Evolutionary conservation across 345 rosid species (phyloP).

Genomic region (Iberis pinnata): DNA sequence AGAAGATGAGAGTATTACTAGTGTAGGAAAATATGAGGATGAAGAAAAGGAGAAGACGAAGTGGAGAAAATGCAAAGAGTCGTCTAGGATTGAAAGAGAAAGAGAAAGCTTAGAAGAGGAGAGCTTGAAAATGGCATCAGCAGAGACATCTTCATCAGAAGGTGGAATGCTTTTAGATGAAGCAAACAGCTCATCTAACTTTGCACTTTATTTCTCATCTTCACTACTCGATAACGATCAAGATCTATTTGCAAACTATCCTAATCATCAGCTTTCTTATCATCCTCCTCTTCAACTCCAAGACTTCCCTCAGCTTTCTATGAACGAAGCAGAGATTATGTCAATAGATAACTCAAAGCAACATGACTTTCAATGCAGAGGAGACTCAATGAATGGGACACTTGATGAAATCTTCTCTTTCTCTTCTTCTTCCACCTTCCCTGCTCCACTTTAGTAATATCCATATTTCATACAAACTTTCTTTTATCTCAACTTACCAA

Average conservation of each 20-base stretch:
- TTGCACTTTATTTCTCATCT: constrained; percentile 38
- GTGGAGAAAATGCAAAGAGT: constrained; percentile 30
- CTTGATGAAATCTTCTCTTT: constrained; percentile 26
- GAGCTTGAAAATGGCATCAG: constrained; percentile 32
- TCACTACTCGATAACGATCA: constrained; percentile 36
- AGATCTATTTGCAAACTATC: constrained; percentile 13
- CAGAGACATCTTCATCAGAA: constrained; percentile 56
- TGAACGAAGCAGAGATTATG: constrained; percentile 22
- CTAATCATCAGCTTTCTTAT: constrained; percentile 34
- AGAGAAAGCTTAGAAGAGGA: constrained; percentile 22
- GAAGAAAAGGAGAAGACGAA: constrained; percentile 24
- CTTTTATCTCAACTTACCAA: not conserved
- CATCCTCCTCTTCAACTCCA: constrained; percentile 55
- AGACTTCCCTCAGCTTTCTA: constrained; percentile 40
- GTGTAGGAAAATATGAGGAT: constrained; percentile 15
- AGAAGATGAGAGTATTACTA: constrained; percentile 19
- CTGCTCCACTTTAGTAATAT: too few relatives aligned
- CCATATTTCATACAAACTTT: constrained; percentile 9
- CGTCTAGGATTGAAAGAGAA: too few relatives aligned
- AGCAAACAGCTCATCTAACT: constrained; percentile 44
- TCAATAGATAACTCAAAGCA: constrained; percentile 16
- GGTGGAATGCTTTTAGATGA: constrained; percentile 51
- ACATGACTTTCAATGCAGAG: constrained; percentile 20
- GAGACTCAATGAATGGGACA: constrained; percentile 23
- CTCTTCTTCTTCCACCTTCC: constrained; percentile 27